A percentile compares a stretch with the other conserved stretches of the same genome.
Conservation (phyloP, 2,329 filamentous ascomycete genomes). For the Cladosporium austrohemisphaericum region DNA sequence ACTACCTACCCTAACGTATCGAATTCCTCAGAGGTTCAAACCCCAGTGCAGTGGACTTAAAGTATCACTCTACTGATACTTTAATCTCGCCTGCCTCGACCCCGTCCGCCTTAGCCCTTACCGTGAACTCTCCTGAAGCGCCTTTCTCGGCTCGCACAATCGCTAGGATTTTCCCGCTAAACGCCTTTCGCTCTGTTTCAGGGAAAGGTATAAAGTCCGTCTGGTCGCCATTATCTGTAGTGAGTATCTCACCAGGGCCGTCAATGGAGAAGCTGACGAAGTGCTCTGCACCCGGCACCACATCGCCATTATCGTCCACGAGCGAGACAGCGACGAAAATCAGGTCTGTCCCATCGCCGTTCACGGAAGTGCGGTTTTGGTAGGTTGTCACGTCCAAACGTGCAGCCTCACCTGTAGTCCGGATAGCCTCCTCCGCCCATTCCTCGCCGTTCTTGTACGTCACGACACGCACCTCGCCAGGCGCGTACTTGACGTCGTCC, state of each 20-base stretch:
- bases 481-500: constrained; percentile 49
- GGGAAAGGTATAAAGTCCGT: constrained; percentile 45
- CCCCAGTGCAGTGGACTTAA: no score
- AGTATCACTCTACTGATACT: no score
- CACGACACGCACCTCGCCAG: constrained; percentile 48
- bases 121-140: no score
- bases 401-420: constrained; percentile 42
- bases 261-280: constrained; percentile 43
- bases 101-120: no score
- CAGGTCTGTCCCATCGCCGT: constrained; percentile 45
- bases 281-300: constrained; percentile 44
- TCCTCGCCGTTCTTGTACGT: constrained; percentile 46
- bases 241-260: constrained; percentile 45
- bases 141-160: no score
- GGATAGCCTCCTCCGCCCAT: constrained; percentile 45
- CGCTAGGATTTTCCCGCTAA: constrained; percentile 11
- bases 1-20: no score
- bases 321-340: constrained; percentile 47
- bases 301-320: constrained; percentile 42
- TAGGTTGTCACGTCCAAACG: constrained; percentile 37
- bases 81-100: no score
- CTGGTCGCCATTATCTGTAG: constrained; percentile 53
- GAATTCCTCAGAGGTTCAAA: no score
- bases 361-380: constrained; percentile 39
- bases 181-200: constrained; percentile 10